Evolutionary conservation across 306 rosid genomes (phyloP).

Genomic region (Vachellia pachyceras): DNA sequence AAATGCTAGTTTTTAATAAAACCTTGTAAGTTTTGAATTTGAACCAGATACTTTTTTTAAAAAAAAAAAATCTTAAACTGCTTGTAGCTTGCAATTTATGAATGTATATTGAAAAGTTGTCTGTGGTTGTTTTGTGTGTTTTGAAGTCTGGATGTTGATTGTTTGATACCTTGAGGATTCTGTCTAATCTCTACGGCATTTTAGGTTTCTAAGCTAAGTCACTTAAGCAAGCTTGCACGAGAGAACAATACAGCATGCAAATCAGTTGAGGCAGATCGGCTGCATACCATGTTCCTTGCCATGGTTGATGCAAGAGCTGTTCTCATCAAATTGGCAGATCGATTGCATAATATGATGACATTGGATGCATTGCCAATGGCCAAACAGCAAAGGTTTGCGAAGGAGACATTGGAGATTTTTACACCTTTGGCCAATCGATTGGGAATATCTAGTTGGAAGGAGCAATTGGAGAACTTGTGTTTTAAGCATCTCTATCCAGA

Average conservation of each 20-base stretch:
- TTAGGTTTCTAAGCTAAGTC: conserved; percentile 95
- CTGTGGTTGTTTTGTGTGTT: not conserved
- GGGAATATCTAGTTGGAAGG: conserved; percentile 96
- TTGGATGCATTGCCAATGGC: conserved; percentile 75
- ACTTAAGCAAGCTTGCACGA: conserved; percentile 96
- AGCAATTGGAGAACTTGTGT: conserved; percentile 83
- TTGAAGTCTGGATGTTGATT: not conserved
- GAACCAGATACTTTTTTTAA: not conserved
- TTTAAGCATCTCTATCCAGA: conserved; percentile 88
- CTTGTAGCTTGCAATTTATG: not conserved
- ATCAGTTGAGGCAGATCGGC: conserved; percentile 88
- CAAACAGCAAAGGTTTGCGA: conserved; percentile 92
- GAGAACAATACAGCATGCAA: conserved; percentile 87
- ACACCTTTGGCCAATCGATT: conserved; percentile 94
- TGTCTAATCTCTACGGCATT: conserved; percentile 31
- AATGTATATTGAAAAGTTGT: conserved; percentile 1
- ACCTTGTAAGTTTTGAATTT: not conserved
- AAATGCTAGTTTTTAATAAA: not conserved
- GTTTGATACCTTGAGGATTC: no score
- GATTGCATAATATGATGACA: conserved; percentile 95
- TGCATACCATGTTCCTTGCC: conserved; percentile 98
- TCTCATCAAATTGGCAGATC: conserved; percentile 90
- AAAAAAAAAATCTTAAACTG: no score
- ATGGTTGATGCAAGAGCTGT: conserved; percentile 99
- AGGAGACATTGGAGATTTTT: conserved; percentile 99